Evolutionary conservation across 495 filamentous ascomycete genomes (phyloP).

Genomic region (Penicillium malachiteum): DNA sequence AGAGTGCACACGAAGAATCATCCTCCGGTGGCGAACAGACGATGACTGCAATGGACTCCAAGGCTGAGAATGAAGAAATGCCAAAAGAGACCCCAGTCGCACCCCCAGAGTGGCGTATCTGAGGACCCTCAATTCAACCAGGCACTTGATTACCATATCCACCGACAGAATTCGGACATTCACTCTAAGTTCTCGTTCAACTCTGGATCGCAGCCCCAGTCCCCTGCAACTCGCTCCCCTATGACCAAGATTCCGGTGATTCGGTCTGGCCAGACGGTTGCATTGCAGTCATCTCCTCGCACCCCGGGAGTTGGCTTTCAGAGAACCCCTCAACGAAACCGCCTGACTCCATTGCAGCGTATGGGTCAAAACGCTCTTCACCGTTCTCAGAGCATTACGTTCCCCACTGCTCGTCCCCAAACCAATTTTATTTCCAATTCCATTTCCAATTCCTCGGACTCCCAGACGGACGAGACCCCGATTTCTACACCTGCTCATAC

Average conservation of each 20-base stretch:
- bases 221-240: not conserved
- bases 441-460: conserved; percentile 6
- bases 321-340: conserved; percentile 22
- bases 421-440: too few relatives aligned
- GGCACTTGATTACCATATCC: conserved; percentile 38
- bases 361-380: conserved; percentile 46
- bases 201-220: conserved; percentile 8
- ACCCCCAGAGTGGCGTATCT: not conserved
- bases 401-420: conserved; percentile 21
- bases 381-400: conserved; percentile 40
- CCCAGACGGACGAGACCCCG: conserved; percentile 8
- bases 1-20: not conserved
- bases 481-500: not conserved
- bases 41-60: not conserved
- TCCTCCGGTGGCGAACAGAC: not conserved
- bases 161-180: conserved; percentile 36
- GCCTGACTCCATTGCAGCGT: conserved; percentile 48
- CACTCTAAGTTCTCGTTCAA: conserved; percentile 38
- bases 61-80: not conserved
- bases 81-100: not conserved
- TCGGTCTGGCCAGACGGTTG: conserved; percentile 5
- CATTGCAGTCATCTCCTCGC: conserved; percentile 6
- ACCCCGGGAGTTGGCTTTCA: conserved; percentile 7
- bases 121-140: conserved; percentile 27
- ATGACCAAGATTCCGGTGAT: conserved; percentile 17